Base-by-base conservation (phyloP, 108 stramenopile genomes). In the Tribonema minus region DNA sequence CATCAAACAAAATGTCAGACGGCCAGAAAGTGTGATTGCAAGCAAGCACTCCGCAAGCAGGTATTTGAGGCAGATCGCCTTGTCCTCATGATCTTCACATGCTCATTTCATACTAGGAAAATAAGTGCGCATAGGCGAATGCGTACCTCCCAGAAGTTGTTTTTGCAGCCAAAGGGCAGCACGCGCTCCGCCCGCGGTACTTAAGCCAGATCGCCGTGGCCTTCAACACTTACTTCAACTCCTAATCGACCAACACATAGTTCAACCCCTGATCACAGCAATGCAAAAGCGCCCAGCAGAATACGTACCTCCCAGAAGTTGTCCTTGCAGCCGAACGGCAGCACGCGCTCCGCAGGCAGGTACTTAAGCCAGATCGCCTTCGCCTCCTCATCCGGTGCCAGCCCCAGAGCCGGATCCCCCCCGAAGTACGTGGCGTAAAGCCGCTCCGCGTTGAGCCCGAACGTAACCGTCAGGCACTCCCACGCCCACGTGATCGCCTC, bases 261-360 rank as follows among this genome's bases (percentile, higher is more conserved):
- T n/a, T n/a, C n/a, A n/a, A 71, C 78, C 78, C 78, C n/a, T n/a
- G n/a, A n/a, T n/a, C n/a, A n/a, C n/a, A n/a, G n/a, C n/a, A n/a
- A n/a, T n/a, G n/a, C n/a, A n/a, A n/a, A n/a, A n/a, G n/a, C n/a
- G n/a, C n/a, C n/a, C n/a, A n/a, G n/a, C n/a, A n/a, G n/a, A n/a
- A n/a, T n/a, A n/a, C n/a, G n/a, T n/a, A 54, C 46, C 46, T 99
- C 98, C 98, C 98, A 99, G 86, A 99, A 99, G 88, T 99, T 99
- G 81, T 99, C 84, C 40, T 81, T 75, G 81, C 70, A 54, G 28
- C 87, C 91, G 83, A 95, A 95, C 38, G 96, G 94, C 46, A 99
- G 81, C 37, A 98, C 93, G n/a, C 93, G 85, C 5, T 91, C 88
- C 23, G 87, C 82, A 31, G 97, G 98, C 29, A 98, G 82, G 83